Percentiles rank a stretch among this genome's conserved stretches.
Conservation (phyloP, 1,284 basidiomycete genomes). For the Microbotryum silenes-acaulis region DNA sequence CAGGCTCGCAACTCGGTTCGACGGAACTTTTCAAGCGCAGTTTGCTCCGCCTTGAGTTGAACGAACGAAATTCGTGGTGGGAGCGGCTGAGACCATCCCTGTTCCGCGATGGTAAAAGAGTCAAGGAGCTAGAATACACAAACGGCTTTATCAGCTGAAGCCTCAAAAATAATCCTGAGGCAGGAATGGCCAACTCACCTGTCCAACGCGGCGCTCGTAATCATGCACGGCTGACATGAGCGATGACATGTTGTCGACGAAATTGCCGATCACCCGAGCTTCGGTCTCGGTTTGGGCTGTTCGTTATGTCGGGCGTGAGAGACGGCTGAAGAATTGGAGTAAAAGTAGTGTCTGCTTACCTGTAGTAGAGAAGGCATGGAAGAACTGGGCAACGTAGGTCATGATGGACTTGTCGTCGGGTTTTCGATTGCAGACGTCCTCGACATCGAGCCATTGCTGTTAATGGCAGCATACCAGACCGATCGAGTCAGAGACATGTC, state of each 20-base stretch:
- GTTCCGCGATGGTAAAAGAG: conserved; percentile 56
- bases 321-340: neutral
- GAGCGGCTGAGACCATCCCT: conserved; percentile 54
- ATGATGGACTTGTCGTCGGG: conserved; percentile 94
- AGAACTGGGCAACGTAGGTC: conserved; percentile 92
- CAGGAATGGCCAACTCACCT: conserved; percentile 45
- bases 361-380: conserved; percentile 96
- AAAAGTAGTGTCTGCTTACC: conserved; percentile 46
- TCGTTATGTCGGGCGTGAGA: too few relatives aligned
- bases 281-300: conserved; percentile 91
- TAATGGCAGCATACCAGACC: neutral
- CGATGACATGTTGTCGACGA: conserved; percentile 88
- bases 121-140: conserved; percentile 52
- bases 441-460: conserved; percentile 88
- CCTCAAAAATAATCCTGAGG: neutral
- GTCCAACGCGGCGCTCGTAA: conserved; percentile 78
- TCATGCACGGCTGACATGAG: conserved; percentile 80
- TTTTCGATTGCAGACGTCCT: conserved; percentile 76
- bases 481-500: neutral
- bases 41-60: conserved; percentile 68
- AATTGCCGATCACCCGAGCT: conserved; percentile 86
- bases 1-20: conserved; percentile 74
- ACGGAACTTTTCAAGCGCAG: conserved; percentile 73
- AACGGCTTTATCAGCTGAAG: neutral
- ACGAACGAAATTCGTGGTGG: conserved; percentile 64